phyloP scores from a whole-genome alignment of 163 green algal genomes.

The Chlorella variabilis region DNA sequence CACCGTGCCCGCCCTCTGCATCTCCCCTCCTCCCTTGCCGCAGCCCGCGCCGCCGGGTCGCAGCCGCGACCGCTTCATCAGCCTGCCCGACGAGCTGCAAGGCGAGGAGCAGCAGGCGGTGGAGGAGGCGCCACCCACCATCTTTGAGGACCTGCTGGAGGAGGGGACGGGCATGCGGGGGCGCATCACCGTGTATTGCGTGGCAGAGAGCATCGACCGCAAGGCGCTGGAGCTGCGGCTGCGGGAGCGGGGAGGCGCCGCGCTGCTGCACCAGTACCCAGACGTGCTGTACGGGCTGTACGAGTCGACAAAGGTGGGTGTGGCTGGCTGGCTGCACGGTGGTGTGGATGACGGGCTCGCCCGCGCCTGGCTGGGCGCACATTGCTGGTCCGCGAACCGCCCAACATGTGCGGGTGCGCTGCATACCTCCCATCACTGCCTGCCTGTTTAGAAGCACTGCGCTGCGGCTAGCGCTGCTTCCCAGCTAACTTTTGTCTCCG shows the following conservation, averaged over 20 bases:
- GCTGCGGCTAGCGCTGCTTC: no score
- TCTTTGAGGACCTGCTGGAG: constrained; percentile 55
- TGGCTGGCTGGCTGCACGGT: no score
- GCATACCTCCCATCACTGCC: no score
- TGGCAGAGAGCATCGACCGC: constrained; percentile 74
- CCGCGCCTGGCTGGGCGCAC: no score
- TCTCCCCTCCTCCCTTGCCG: not conserved
- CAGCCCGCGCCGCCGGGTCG: constrained; percentile 38
- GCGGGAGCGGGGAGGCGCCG: constrained; percentile 28
- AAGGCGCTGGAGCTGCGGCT: constrained; percentile 56
- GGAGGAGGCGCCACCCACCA: constrained; percentile 31
- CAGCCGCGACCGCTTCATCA: constrained; percentile 63
- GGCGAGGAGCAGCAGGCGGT: constrained; percentile 8
- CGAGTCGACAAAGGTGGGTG: constrained; percentile 23
- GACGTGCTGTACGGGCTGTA: constrained; percentile 64
- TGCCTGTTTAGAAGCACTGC: no score
- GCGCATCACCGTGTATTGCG: constrained; percentile 80
- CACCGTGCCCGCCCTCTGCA: not conserved
- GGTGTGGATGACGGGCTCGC: no score
- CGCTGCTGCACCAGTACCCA: constrained; percentile 56
- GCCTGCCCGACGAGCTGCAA: constrained; percentile 63
- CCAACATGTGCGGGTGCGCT: no score
- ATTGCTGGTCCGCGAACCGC: no score
- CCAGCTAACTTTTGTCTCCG: no score
- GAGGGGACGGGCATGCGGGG: constrained; percentile 38